Evolutionary conservation across 305 asterid genomes (phyloP).

Genomic region (Fraxinus ornus): DNA sequence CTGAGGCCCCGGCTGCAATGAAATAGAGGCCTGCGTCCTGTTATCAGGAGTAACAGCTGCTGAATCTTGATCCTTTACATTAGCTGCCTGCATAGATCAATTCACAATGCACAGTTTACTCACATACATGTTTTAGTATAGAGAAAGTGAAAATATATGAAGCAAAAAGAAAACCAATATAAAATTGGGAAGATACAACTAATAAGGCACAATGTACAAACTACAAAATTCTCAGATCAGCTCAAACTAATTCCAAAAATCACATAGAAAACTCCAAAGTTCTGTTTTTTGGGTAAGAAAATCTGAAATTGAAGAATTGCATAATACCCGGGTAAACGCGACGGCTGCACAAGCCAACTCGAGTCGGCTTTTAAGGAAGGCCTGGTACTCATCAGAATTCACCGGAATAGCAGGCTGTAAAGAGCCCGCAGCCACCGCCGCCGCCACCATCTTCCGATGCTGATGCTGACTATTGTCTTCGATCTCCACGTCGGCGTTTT

Average conservation of each 20-base stretch:
- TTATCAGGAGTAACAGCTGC: conserved; percentile 14
- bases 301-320: background rate
- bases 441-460: conserved; percentile 18
- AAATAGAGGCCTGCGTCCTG: conserved; percentile 15
- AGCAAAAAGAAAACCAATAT: background rate
- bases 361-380: conserved; percentile 65
- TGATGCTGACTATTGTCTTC: conserved; percentile 26
- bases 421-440: conserved; percentile 23
- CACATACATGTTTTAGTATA: background rate
- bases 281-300: background rate
- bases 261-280: background rate
- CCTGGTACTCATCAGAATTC: conserved; percentile 60
- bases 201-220: background rate
- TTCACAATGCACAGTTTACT: background rate
- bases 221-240: background rate
- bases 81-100: conserved; percentile 16
- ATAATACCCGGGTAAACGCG: conserved; percentile 60
- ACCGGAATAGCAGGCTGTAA: conserved; percentile 33
- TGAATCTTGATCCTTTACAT: conserved; percentile 22
- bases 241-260: background rate
- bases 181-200: background rate
- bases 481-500: conserved; percentile 42
- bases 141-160: background rate
- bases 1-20: conserved; percentile 16
- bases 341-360: conserved; percentile 94